Conservation (phyloP, 2,329 filamentous ascomycete genomes). For the Hymenoscyphus scutula region DNA sequence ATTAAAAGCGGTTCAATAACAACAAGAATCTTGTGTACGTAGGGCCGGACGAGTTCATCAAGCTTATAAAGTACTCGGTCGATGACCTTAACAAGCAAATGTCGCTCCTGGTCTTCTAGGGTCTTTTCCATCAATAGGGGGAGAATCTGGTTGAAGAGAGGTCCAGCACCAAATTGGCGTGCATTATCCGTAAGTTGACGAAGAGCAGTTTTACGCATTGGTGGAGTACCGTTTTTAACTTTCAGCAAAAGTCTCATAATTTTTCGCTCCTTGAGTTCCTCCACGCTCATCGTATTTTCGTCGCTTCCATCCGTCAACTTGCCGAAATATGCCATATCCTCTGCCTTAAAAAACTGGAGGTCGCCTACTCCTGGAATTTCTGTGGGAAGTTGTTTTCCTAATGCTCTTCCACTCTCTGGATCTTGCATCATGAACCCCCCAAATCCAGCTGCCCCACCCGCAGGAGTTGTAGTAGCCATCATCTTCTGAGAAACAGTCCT, state of each 20-base stretch:
- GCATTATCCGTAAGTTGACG: slow-evolving; percentile 98
- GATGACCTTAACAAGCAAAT: slow-evolving; percentile 98
- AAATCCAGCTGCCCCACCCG: slow-evolving; percentile 43
- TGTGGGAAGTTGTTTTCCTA: slow-evolving; percentile 88
- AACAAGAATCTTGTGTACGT: slow-evolving; percentile 96
- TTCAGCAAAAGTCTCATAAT: slow-evolving; percentile 97
- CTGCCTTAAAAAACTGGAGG: slow-evolving; percentile 95
- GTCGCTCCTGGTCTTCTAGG: slow-evolving; percentile 94
- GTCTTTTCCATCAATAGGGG: slow-evolving; percentile 98
- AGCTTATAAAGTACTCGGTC: slow-evolving; percentile 98
- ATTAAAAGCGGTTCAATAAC: slow-evolving; percentile 99
- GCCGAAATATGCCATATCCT: slow-evolving; percentile 98
- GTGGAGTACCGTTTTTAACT: slow-evolving; percentile 98
- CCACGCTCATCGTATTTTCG: slow-evolving; percentile 86
- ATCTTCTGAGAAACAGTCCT: slow-evolving; percentile 74
- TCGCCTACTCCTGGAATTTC: slow-evolving; percentile 96
- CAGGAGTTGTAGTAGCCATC: slow-evolving; percentile 69
- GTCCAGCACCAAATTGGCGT: slow-evolving; percentile 87
- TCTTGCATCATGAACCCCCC: slow-evolving; percentile 96
- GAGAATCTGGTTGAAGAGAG: slow-evolving; percentile 95
- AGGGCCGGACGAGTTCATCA: slow-evolving; percentile 92
- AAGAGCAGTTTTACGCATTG: slow-evolving; percentile 97
- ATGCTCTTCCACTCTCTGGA: slow-evolving; percentile 75
- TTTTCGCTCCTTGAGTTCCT: slow-evolving; percentile 94
- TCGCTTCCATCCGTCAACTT: slow-evolving; percentile 94